Conservation (phyloP, 768 basidiomycete species). For the Termitomyces eurrhizus region DNA sequence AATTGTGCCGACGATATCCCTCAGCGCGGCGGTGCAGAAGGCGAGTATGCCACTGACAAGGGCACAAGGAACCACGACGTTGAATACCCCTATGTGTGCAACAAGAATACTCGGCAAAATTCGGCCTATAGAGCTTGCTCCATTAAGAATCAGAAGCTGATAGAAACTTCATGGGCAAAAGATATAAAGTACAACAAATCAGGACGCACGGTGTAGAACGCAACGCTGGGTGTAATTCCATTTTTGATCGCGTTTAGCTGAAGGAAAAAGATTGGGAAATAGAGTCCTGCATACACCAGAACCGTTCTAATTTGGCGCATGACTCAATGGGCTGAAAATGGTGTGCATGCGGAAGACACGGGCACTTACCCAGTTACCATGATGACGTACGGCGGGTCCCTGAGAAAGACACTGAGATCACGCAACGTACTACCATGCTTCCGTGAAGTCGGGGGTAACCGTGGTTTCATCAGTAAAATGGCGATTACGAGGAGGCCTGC, state of each 20-base stretch:
- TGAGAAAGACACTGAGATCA: constrained; percentile 31
- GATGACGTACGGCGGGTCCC: constrained; percentile 41
- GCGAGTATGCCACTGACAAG: constrained; percentile 25
- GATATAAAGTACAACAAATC: neutral
- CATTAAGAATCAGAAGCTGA: constrained; percentile 52
- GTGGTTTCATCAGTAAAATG: constrained; percentile 31
- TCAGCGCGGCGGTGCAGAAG: constrained; percentile 32
- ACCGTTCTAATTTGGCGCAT: constrained; percentile 24
- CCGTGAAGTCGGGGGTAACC: constrained; percentile 34
- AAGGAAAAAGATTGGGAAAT: constrained; percentile 52
- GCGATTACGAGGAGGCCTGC: constrained; percentile 26
- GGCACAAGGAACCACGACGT: constrained; percentile 28
- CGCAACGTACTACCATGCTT: constrained; percentile 24
- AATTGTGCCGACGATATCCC: constrained; percentile 22
- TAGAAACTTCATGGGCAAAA: constrained; percentile 7
- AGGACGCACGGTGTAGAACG: constrained; percentile 50
- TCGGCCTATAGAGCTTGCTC: constrained; percentile 35
- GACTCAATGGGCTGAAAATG: neutral
- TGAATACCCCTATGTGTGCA: constrained; percentile 22
- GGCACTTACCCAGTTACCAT: constrained; percentile 34
- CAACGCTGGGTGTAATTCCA: constrained; percentile 39
- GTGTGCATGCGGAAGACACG: neutral
- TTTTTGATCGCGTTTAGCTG: constrained; percentile 50
- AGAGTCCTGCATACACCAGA: constrained; percentile 34
- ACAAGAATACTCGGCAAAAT: constrained; percentile 31